A percentile compares a stretch with the other conserved stretches of the same genome.
Evolutionary conservation across 148 eudicot genomes (phyloP).

Genomic region (Rhododendron vialii): DNA sequence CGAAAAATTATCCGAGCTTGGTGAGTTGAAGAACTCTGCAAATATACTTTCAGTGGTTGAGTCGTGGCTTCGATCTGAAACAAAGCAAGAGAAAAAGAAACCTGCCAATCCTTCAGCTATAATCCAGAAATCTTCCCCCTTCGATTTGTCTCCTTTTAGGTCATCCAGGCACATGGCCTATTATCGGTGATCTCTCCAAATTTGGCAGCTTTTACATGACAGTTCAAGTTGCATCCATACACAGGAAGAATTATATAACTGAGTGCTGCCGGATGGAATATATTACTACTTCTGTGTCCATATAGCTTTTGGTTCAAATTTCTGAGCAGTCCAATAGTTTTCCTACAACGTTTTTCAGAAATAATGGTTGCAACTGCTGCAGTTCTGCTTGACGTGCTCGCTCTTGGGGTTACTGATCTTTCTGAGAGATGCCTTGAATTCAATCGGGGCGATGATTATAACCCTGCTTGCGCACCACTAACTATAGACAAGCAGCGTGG

Average conservation of each 20-base stretch:
- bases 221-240: background rate
- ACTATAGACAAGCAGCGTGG: background rate
- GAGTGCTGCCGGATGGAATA: background rate
- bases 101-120: conserved; percentile 24
- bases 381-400: background rate
- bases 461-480: background rate
- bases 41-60: conserved; percentile 92
- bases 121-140: conserved; percentile 46
- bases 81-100: conserved; percentile 75
- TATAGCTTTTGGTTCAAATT: background rate
- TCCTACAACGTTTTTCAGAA: conserved; percentile 71
- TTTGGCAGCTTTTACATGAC: background rate
- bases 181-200: conserved; percentile 50
- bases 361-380: conserved; percentile 80
- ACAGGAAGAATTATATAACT: background rate
- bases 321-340: conserved; percentile 5
- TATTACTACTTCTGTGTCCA: background rate
- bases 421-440: background rate
- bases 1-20: conserved; percentile 66
- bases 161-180: conserved; percentile 93
- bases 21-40: conserved; percentile 51
- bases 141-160: conserved; percentile 71
- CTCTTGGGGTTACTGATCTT: background rate
- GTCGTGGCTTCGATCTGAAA: conserved; percentile 82
- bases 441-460: background rate